Evolutionary conservation across 1,284 basidiomycete genomes (phyloP), one percentile per base, ranked within the genome.

Genomic region (Anthracocystis setariae): DNA sequence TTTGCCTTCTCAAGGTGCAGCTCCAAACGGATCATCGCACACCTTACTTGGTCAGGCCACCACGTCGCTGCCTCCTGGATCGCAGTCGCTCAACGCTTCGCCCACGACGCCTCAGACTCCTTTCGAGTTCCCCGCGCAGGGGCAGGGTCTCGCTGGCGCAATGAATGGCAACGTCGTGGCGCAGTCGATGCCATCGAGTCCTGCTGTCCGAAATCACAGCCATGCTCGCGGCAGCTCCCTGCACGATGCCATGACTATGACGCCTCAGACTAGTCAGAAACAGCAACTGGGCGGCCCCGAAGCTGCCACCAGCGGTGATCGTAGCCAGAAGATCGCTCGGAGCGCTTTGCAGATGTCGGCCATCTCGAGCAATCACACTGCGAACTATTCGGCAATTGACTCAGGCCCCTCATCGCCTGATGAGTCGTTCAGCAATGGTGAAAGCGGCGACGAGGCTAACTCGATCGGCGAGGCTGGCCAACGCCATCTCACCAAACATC

Each of bases 181-280:
- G 8, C 65, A 69, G 47, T 60, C 61, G 4, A 73, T 67, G 66
- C 59, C 72, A 3, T 63, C 71, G 8, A 73, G 66, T 24, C 71
- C 71, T 5, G 38, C 62, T n/a, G 23, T 64, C 18, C 65, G 42
- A 3, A 65, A 73, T 46, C 47, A 62, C n/a, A 29, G 51, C n/a
- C 71, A 69, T 45, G 52, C 47, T 47, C 65, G 62, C 32, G 50
- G 57, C 18, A 49, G 54, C n/a, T 73, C 71, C 4, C 20, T 73
- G 57, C 71, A 73, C 8, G 66, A 73, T 29, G 71, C 71, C 18
- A 73, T 73, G 71, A 60, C 60, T 47, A 59, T 62, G 53, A 52
- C 71, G 4, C 51, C 59, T 13, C 59, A 52, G 39, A 35, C 50
- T 15, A 50, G 46, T 4, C 66, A 55, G 39, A 69, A 48, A n/a